Percentiles rank a stretch among this genome's conserved stretches.
These are phyloP conservation scores for Pseudogymnoascus pannorum DNA, from an alignment of 2,329 filamentous ascomycete species.

Conservation along the genomic window DNA sequence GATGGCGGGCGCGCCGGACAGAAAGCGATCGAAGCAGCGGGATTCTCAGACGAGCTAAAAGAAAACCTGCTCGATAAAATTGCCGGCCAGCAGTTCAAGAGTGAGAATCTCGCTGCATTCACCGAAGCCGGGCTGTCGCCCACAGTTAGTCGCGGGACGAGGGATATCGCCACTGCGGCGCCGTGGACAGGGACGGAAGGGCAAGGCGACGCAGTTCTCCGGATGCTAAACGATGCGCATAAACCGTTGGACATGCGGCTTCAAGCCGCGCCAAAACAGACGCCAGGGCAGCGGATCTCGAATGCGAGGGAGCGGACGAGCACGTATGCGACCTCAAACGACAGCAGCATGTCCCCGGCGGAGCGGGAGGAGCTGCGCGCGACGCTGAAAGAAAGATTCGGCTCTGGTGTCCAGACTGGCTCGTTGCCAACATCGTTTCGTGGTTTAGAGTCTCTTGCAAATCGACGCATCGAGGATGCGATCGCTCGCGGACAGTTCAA, in stretches of 20 bases:
- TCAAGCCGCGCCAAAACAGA: conserved; percentile 33
- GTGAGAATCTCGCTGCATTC: conserved; percentile 42
- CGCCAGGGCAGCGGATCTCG: conserved; percentile 41
- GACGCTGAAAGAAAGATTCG: conserved; percentile 75
- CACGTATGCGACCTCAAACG: conserved; percentile 45
- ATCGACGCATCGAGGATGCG: conserved; percentile 88
- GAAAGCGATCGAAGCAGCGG: conserved; percentile 52
- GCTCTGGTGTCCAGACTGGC: conserved; percentile 55
- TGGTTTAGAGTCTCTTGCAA: conserved; percentile 75
- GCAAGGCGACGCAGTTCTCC: conserved; percentile 65
- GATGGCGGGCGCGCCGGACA: conserved; percentile 53
- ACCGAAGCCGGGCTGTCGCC: conserved; percentile 41
- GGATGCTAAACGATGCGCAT: conserved; percentile 76
- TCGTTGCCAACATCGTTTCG: conserved; percentile 65
- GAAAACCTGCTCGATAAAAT: conserved; percentile 49
- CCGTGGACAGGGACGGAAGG: conserved; percentile 76
- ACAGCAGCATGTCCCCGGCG: conserved; percentile 53
- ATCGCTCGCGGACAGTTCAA: conserved; percentile 86
- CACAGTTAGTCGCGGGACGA: conserved; percentile 60
- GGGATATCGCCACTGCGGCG: conserved; percentile 57
- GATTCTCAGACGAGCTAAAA: conserved; percentile 58
- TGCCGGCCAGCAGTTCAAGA: conserved; percentile 45
- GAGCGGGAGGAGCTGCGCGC: conserved; percentile 66
- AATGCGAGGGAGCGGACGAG: conserved; percentile 51
- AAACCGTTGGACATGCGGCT: conserved; percentile 61